Evolutionary conservation across 352 stramenopile genomes (phyloP), one percentile per base, ranked within the genome.

Genomic region (Globisporangium perplexum): DNA sequence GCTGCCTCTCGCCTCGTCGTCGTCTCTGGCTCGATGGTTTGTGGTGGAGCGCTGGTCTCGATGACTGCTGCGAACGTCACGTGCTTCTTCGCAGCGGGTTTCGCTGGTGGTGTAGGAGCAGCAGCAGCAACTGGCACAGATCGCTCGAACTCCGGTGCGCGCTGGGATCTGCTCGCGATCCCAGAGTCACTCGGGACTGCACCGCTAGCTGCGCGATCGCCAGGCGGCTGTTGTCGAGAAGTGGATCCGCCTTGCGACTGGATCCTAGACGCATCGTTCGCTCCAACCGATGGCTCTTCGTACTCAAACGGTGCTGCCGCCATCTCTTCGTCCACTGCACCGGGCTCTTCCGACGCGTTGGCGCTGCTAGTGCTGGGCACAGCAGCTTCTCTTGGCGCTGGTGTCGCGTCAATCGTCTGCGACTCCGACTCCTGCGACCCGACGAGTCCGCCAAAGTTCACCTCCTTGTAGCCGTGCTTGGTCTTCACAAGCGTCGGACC

Each of bases 391-490:
- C 30, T 3, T 18, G n/a, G 17, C 28, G 51, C 17, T 36, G 38
- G 24, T 28, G 38, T 10, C 23, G n/a, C n/a, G n/a, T 53, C 47
- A 11, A 10, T 33, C 5, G 38, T 1, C 12, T 41, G 57, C 22
- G 24, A 11, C 5, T 65, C 59, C 4, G 41, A 23, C 28, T 69
- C 65, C 5, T 51, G 17, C 3, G 56, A 53, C 7, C 38, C 39
- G 8, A 24, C 23, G 8, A 43, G 35, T 12, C 56, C 57, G 20
- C 47, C 55, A 26, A 75, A 53, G 22, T 65, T 57, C 3, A 85
- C 64, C 59, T 86, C 74, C 35, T 77, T 76, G 59, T 71, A 71
- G 0, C 74, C 74, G 41, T 83, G 55, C 54, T 81, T 86, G 3
- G 72, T 83, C 53, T 86, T 86, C 30, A 76, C 55, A 1, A 81